phyloP scores from a whole-genome alignment of 73 alveolate species.

The Paraurostyla sp. region DNA sequence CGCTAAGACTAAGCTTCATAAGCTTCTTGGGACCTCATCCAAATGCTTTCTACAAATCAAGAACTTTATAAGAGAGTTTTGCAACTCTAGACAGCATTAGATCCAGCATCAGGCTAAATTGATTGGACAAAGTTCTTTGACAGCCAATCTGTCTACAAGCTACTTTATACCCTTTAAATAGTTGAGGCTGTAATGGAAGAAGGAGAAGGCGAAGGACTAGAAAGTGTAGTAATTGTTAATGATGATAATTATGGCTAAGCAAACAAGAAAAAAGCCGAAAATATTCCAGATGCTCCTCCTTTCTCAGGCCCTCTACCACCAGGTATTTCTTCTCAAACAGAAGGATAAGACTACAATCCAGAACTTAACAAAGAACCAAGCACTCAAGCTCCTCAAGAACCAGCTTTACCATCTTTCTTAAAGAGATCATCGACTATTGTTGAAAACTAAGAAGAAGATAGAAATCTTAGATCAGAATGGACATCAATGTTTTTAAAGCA shows the following conservation, averaged over 20 bases:
- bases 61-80: conserved; percentile 62
- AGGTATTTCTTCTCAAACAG: neutral
- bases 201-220: conserved; percentile 64
- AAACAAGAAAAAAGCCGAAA: conserved; percentile 10
- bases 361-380: neutral
- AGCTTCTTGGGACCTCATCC: conserved; percentile 71
- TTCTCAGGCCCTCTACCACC: conserved; percentile 21
- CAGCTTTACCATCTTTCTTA: neutral
- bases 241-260: too few relatives aligned
- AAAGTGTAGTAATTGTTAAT: conserved; percentile 40
- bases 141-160: conserved; percentile 72
- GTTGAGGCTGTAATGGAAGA: conserved; percentile 84
- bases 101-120: conserved; percentile 26
- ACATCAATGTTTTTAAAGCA: conserved; percentile 54
- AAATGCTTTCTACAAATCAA: conserved; percentile 77
- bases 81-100: conserved; percentile 23
- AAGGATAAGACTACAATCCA: neutral
- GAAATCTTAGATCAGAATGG: conserved; percentile 63
- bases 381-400: neutral
- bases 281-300: conserved; percentile 48
- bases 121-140: conserved; percentile 80
- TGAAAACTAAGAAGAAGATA: conserved; percentile 26
- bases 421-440: conserved; percentile 4
- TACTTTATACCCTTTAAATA: conserved; percentile 79
- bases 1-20: conserved; percentile 74